Percentiles rank a stretch among this genome's conserved stretches.
These are phyloP conservation scores for Trichosporon sp. DNA, from an alignment of 1,284 basidiomycete genomes.

Conservation along the genomic window DNA sequence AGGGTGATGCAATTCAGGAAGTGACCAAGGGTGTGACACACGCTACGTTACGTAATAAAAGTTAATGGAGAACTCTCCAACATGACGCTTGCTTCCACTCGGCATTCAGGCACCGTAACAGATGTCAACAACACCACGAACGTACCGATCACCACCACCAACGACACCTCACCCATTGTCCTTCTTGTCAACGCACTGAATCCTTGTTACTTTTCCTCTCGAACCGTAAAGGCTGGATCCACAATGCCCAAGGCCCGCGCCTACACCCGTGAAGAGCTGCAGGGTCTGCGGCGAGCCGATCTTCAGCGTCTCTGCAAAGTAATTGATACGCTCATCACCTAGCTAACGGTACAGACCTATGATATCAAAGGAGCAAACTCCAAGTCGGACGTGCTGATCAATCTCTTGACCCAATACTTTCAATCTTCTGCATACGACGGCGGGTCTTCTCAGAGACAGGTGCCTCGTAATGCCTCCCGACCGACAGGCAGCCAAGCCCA, in stretches of 20 bases:
- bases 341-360: constrained; percentile 39
- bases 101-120: too few relatives aligned
- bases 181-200: too few relatives aligned
- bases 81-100: too few relatives aligned
- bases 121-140: too few relatives aligned
- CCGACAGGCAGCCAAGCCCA: neutral
- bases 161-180: too few relatives aligned
- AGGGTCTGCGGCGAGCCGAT: constrained; percentile 45
- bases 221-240: too few relatives aligned
- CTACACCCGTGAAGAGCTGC: constrained; percentile 48
- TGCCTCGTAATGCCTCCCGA: neutral
- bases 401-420: constrained; percentile 42
- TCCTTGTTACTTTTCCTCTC: too few relatives aligned
- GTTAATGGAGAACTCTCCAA: too few relatives aligned
- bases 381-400: constrained; percentile 42
- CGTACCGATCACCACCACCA: too few relatives aligned
- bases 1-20: too few relatives aligned
- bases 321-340: constrained; percentile 19
- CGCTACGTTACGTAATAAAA: too few relatives aligned
- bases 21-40: too few relatives aligned
- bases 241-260: constrained; percentile 42
- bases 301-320: constrained; percentile 53
- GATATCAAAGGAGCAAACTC: constrained; percentile 52
- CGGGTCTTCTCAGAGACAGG: neutral
- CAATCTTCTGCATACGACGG: constrained; percentile 35